Conservation (phyloP, 2,329 filamentous ascomycete species). For the Penicillium sp. region DNA sequence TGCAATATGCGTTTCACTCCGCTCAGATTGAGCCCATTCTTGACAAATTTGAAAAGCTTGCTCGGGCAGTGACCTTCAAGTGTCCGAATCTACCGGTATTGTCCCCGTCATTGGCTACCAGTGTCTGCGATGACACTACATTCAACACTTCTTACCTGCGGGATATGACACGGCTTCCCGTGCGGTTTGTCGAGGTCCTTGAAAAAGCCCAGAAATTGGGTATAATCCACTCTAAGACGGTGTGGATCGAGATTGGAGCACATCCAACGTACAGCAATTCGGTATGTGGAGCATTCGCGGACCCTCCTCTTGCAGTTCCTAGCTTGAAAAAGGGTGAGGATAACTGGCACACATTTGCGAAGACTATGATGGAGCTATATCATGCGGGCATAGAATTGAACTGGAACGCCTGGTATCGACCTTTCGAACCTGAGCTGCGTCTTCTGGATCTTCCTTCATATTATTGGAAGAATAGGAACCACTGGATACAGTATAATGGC, state of each 20-base stretch:
- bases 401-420: not conserved
- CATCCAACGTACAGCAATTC: not conserved
- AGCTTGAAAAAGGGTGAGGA: not conserved
- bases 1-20: conserved; percentile 1
- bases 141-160: not conserved
- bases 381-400: not conserved
- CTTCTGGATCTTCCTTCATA: not conserved
- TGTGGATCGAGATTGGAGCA: not conserved
- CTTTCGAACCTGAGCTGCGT: not conserved
- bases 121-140: not conserved
- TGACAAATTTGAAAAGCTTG: not conserved
- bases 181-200: not conserved
- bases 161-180: not conserved
- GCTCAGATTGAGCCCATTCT: conserved; percentile 3
- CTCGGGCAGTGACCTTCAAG: not conserved
- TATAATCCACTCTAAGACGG: not conserved
- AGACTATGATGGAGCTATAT: not conserved
- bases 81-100: not conserved
- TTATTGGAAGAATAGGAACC: not conserved
- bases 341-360: not conserved
- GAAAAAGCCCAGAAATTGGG: not conserved
- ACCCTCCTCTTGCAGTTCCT: not conserved
- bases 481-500: not conserved
- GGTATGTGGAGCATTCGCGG: not conserved
- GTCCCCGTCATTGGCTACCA: not conserved